Evolutionary conservation across 2,329 filamentous ascomycete species (phyloP).

Genomic region (Beauveria sp.): DNA sequence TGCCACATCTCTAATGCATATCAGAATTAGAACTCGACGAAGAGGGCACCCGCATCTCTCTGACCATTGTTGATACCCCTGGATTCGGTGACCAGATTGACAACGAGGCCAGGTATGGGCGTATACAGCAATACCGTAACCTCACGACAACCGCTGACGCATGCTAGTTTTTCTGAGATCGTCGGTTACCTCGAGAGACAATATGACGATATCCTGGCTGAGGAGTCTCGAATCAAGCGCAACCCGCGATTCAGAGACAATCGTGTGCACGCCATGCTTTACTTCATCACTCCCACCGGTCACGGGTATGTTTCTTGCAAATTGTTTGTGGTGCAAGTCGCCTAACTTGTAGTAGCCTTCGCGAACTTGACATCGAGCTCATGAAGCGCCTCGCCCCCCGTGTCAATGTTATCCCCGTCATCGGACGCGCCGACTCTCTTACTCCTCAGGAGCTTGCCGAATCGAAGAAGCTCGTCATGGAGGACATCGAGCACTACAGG

Average conservation of each 20-base stretch:
- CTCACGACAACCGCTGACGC: background rate
- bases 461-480: conserved; percentile 99
- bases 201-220: conserved; percentile 98
- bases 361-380: conserved; percentile 97
- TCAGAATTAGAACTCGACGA: conserved; percentile 91
- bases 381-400: conserved; percentile 98
- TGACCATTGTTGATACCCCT: conserved; percentile 97
- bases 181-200: conserved; percentile 97
- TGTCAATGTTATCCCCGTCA: conserved; percentile 98
- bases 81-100: conserved; percentile 98
- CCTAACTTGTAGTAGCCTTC: conserved; percentile 53
- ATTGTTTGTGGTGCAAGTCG: background rate
- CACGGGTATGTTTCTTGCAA: conserved; percentile 59
- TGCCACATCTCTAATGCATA: conserved; percentile 14
- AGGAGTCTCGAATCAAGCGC: conserved; percentile 99
- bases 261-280: conserved; percentile 93
- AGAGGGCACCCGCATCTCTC: conserved; percentile 93
- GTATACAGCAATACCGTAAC: conserved; percentile 9
- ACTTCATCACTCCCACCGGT: conserved; percentile 98
- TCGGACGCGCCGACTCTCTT: conserved; percentile 95
- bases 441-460: conserved; percentile 94
- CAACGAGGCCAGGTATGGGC: conserved; percentile 82
- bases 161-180: conserved; percentile 81
- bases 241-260: conserved; percentile 99
- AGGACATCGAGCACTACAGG: conserved; percentile 99